These are phyloP conservation scores for Verticillium zaregamsianum DNA, from an alignment of 2,329 filamentous ascomycete genomes.

Conservation along the genomic window DNA sequence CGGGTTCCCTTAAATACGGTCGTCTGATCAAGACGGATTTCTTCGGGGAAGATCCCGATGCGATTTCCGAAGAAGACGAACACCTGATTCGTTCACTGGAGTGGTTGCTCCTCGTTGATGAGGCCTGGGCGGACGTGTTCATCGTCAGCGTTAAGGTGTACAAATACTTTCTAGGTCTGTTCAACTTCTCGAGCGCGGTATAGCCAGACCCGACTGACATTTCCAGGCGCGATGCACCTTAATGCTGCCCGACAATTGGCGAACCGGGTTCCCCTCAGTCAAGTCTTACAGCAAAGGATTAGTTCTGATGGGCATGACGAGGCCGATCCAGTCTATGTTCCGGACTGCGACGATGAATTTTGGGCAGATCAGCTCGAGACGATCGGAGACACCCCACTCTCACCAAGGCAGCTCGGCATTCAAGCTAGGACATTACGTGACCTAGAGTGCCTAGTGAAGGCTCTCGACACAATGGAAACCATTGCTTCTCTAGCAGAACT, in stretches of 20 bases:
- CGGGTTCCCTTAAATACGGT: conserved; percentile 53
- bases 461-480: conserved; percentile 64
- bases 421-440: conserved; percentile 63
- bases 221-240: conserved; percentile 44
- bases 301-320: conserved; percentile 32
- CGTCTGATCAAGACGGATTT: conserved; percentile 68
- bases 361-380: conserved; percentile 32
- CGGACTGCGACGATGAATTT: conserved; percentile 31
- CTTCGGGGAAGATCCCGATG: conserved; percentile 56
- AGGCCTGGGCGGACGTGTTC: conserved; percentile 69
- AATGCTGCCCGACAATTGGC: conserved; percentile 51
- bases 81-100: conserved; percentile 74
- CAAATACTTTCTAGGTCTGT: conserved; percentile 78
- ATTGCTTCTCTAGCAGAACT: conserved; percentile 54
- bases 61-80: conserved; percentile 59
- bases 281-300: conserved; percentile 39
- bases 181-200: conserved; percentile 12
- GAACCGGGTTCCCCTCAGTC: conserved; percentile 44
- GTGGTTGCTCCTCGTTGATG: conserved; percentile 76
- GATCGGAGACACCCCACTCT: conserved; percentile 29
- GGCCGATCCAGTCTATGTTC: conserved; percentile 22
- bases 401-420: conserved; percentile 38
- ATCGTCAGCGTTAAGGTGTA: conserved; percentile 67
- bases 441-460: conserved; percentile 62
- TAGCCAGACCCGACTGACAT: conserved; percentile 18